Base-by-base conservation (phyloP, 148 eudicot species). In the Vaccinium corymbosum region DNA sequence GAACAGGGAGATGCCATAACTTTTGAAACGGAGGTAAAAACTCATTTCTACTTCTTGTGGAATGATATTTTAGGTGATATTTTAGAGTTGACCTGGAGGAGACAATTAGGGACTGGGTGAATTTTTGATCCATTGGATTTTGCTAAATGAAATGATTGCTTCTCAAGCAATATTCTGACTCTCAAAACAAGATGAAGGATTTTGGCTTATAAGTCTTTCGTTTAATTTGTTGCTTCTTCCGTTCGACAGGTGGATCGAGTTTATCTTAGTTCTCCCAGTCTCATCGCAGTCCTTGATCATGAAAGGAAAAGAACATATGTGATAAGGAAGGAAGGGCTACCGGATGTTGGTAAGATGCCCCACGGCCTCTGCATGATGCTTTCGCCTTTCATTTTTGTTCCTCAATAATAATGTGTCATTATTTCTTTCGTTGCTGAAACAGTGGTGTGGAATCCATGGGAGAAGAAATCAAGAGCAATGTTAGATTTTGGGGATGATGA, bases 371-470 rank as follows among this genome's bases (percentile, higher is more conserved):
- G 50, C 66, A 78, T 17, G 32, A 55, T 78, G 51, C 17, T 53
- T 55, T 46, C 55, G 2, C 25, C 13, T 14, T 0, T 22, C 32
- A 25, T 35, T 56, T 53, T 79, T 32, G 25, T 32, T 56, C n/a
- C 7, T 7, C 38, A 35, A 73, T 73, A 10, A 7, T 35, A 73
- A 73, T 15, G 1, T 2, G 6, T 29, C 57, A 66, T 5, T 78
- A 11, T 35, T 35, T 68, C 7, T 55, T 64, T 51, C 22, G 35
- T 71, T 49, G 15, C 53, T 64, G 75, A 15, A 55, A 68, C 81
- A 95, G 98, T 89, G 83, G 95, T 95, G 42, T 95, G 98, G 98
- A 95, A 95, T 79, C 97, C 98, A 49, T 95, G 98, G 98, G 97
- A 94, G 57, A 94, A 92, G 87, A 95, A 95, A 88, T 86, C 97